A percentile compares a stretch with the other conserved stretches of the same genome.
phyloP scores from a whole-genome alignment of 2,329 filamentous ascomycete genomes.

The Trichoderma sp. region DNA sequence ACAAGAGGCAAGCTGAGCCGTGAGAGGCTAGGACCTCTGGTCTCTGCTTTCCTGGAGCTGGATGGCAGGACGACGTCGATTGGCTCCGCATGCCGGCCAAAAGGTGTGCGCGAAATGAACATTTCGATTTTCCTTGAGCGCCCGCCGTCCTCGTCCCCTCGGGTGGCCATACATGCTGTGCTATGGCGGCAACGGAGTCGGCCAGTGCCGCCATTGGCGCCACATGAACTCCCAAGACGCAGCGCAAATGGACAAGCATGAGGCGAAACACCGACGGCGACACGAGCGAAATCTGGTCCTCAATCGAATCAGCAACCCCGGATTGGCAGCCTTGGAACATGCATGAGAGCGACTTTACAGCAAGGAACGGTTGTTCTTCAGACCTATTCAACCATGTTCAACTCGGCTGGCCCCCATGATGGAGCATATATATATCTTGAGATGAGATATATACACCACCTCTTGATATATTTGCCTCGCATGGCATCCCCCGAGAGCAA shows the following conservation, averaged over 20 bases:
- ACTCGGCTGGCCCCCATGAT: background rate
- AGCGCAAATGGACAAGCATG: background rate
- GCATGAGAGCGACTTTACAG: background rate
- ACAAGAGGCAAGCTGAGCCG: slow-evolving; percentile 25
- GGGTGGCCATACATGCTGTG: background rate
- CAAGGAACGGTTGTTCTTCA: background rate
- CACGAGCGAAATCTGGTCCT: background rate
- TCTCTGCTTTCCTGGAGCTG: no score
- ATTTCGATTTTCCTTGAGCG: background rate
- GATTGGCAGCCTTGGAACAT: background rate
- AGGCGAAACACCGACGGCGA: background rate
- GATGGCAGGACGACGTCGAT: background rate
- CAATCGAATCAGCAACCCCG: background rate
- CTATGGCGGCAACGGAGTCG: background rate
- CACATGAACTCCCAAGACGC: background rate
- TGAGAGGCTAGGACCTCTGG: background rate
- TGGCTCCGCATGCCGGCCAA: slow-evolving; percentile 3
- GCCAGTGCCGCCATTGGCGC: slow-evolving; percentile 1
- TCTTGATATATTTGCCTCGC: background rate
- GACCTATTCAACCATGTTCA: background rate
- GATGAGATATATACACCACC: no score
- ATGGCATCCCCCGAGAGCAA: background rate
- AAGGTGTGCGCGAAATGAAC: background rate
- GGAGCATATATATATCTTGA: no score
- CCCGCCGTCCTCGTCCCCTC: background rate